These are phyloP conservation scores for Goffeauzyma gilvescens DNA, from an alignment of 768 basidiomycete species.

Conservation along the genomic window DNA sequence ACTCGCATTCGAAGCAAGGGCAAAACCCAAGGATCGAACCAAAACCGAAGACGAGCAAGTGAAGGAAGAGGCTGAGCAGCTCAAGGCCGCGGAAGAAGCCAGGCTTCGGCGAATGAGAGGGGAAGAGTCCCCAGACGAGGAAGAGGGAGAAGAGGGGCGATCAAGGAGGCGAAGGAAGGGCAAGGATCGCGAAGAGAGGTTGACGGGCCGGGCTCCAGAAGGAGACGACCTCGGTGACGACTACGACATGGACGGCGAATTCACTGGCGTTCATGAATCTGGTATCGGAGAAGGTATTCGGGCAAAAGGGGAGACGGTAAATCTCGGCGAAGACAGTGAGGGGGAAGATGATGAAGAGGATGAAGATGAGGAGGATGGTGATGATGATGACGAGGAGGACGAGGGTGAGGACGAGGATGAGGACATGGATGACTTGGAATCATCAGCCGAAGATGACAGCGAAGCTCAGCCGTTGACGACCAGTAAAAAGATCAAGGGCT, in stretches of 20 bases:
- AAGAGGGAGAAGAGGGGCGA: constrained; percentile 44
- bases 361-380: constrained; percentile 33
- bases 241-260: constrained; percentile 30
- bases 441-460: constrained; percentile 31
- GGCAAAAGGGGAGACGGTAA: constrained; percentile 10
- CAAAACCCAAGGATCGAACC: constrained; percentile 82
- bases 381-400: constrained; percentile 33
- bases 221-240: constrained; percentile 89
- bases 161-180: constrained; percentile 31
- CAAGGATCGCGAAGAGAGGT: constrained; percentile 26
- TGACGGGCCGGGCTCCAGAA: constrained; percentile 35
- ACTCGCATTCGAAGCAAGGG: constrained; percentile 77
- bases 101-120: constrained; percentile 73
- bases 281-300: constrained; percentile 28
- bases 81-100: constrained; percentile 68
- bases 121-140: constrained; percentile 42
- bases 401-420: constrained; percentile 20
- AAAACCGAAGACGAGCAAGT: constrained; percentile 94
- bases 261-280: constrained; percentile 6
- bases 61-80: constrained; percentile 60
- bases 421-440: constrained; percentile 20
- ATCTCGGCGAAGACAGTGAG: constrained; percentile 10
- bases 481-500: constrained; percentile 13
- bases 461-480: constrained; percentile 8
- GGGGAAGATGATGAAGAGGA: constrained; percentile 29